Percentiles rank a stretch among this genome's conserved stretches.
phyloP scores from a whole-genome alignment of 2,329 filamentous ascomycete species.

The Clonostachys byssicola region DNA sequence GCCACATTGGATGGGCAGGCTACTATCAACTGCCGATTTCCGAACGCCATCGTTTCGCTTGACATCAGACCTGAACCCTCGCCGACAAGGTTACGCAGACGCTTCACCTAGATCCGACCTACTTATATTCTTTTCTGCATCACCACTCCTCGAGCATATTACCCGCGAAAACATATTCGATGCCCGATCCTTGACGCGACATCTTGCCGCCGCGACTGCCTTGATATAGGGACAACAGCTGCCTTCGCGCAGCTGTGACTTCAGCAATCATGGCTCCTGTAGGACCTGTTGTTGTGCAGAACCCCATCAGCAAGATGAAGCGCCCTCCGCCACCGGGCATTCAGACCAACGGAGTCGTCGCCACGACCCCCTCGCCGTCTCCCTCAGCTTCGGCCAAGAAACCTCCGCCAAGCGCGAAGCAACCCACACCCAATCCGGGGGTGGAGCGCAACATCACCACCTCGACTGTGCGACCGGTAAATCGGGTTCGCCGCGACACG shows the following conservation, averaged over 20 bases:
- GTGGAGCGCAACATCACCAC: slow-evolving; percentile 30
- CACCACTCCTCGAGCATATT: too few relatives aligned
- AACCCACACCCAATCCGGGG: slow-evolving; percentile 15
- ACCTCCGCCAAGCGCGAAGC: slow-evolving; percentile 33
- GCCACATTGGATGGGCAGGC: too few relatives aligned
- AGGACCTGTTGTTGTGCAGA: slow-evolving; percentile 36
- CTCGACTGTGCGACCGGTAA: slow-evolving; percentile 43
- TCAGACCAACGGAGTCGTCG: slow-evolving; percentile 58
- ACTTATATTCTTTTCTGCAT: too few relatives aligned
- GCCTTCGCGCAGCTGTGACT: background rate
- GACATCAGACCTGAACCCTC: too few relatives aligned
- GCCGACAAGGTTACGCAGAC: too few relatives aligned
- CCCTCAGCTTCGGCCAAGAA: slow-evolving; percentile 56
- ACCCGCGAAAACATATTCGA: too few relatives aligned
- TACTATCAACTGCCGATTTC: too few relatives aligned
- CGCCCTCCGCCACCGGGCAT: slow-evolving; percentile 62
- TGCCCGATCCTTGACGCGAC: too few relatives aligned
- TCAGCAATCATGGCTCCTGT: slow-evolving; percentile 47
- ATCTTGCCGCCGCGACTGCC: too few relatives aligned
- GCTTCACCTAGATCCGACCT: too few relatives aligned
- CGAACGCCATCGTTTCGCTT: too few relatives aligned
- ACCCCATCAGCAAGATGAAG: slow-evolving; percentile 57
- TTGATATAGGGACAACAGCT: background rate
- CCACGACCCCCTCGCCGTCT: slow-evolving; percentile 56
- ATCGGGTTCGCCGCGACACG: slow-evolving; percentile 55